Conservation (phyloP, 2,329 filamentous ascomycete species). For the Ascochyta viciae-villosae region DNA sequence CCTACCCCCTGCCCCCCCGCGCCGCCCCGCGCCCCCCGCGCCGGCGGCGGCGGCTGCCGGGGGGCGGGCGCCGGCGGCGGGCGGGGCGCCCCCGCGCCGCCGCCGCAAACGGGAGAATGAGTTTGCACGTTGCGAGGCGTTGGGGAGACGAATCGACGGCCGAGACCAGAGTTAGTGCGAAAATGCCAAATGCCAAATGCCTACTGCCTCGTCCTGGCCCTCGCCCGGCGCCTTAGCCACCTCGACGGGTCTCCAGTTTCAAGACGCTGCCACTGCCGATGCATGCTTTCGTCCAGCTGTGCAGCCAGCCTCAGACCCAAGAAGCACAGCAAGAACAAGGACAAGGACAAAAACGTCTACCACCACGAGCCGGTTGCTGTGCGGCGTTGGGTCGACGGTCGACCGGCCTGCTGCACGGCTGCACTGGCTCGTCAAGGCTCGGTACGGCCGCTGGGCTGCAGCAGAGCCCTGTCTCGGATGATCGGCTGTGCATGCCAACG, state of each 20-base stretch:
- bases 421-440: neutral
- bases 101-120: slow-evolving; percentile 16
- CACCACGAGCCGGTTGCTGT: neutral
- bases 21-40: no score
- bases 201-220: neutral
- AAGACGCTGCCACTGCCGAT: slow-evolving; percentile 6
- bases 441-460: slow-evolving; percentile 2
- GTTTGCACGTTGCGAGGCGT: slow-evolving; percentile 18
- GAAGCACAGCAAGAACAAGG: no score
- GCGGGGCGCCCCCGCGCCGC: no score
- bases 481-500: slow-evolving; percentile 18
- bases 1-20: no score
- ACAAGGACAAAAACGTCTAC: no score
- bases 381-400: neutral
- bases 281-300: slow-evolving; percentile 11
- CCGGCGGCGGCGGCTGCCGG: no score
- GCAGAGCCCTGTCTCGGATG: slow-evolving; percentile 7
- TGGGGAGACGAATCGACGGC: slow-evolving; percentile 15
- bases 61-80: no score
- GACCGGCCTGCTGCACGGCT: neutral
- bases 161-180: slow-evolving; percentile 13
- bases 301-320: no score
- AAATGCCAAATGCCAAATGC: slow-evolving; percentile 3
- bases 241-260: neutral
- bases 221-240: neutral